Percentiles rank a stretch among this genome's conserved stretches.
Evolutionary conservation across 768 basidiomycete species (phyloP).

Genomic region (Kwoniella newhampshirensis): DNA sequence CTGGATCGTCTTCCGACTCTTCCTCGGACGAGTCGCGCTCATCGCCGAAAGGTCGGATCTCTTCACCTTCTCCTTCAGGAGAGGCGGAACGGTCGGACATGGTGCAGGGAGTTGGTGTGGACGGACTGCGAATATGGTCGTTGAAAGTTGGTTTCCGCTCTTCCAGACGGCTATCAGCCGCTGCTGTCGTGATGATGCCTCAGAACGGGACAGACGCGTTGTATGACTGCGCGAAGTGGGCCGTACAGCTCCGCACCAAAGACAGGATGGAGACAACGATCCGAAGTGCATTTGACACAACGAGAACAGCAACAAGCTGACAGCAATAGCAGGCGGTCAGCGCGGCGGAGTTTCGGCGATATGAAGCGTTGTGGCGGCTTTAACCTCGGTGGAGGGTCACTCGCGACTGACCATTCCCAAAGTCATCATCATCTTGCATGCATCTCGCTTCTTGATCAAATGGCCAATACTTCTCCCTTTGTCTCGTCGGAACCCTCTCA

Average conservation of each 20-base stretch:
- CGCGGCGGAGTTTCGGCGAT: constrained; percentile 7
- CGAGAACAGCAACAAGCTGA: too few relatives aligned
- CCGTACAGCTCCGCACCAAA: too few relatives aligned
- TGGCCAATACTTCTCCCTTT: neutral
- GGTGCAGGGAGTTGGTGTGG: neutral
- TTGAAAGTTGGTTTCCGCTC: neutral
- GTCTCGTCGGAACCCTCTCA: too few relatives aligned
- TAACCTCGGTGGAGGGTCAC: constrained; percentile 9
- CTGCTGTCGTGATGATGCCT: too few relatives aligned
- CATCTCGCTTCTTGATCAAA: neutral
- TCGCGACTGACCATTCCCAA: constrained; percentile 7
- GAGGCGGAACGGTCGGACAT: constrained; percentile 47
- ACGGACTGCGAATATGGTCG: neutral
- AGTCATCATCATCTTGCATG: too few relatives aligned
- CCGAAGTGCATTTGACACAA: too few relatives aligned
- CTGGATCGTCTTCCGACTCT: constrained; percentile 79
- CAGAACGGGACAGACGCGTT: too few relatives aligned
- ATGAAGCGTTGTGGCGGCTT: constrained; percentile 13
- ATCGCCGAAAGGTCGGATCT: constrained; percentile 48
- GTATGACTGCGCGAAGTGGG: too few relatives aligned
- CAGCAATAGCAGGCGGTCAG: too few relatives aligned
- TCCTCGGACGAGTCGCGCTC: constrained; percentile 52
- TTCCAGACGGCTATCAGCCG: too few relatives aligned
- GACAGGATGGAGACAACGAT: too few relatives aligned
- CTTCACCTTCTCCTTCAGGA: constrained; percentile 50